Conservation (phyloP, 768 basidiomycete genomes). For the Hydnomerulius pinastri region DNA sequence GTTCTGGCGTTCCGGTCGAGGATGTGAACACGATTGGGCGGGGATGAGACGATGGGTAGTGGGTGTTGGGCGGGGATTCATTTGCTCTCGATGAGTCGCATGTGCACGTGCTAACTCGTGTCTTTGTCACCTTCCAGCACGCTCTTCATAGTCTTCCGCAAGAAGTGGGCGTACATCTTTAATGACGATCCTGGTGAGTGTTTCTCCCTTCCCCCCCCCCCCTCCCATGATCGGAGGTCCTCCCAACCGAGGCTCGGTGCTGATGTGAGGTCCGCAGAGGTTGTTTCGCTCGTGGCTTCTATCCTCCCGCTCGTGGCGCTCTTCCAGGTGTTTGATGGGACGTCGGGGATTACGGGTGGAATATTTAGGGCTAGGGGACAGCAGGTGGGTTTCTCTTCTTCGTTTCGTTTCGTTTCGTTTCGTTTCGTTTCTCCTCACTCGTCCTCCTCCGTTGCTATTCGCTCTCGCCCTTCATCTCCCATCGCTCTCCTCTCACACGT, state of each 20-base stretch:
- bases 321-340: conserved; percentile 86
- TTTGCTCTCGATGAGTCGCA: not conserved
- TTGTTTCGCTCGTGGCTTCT: conserved; percentile 48
- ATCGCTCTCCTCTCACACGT: no score
- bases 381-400: conserved; percentile 43
- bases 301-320: conserved; percentile 77
- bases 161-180: conserved; percentile 74
- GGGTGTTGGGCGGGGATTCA: no score
- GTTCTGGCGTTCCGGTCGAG: no score
- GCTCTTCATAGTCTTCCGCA: conserved; percentile 60
- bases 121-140: conserved; percentile 33
- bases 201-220: not conserved
- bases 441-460: not conserved
- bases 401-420: not conserved
- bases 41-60: no score
- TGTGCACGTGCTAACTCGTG: not conserved
- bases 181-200: conserved; percentile 61
- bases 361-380: conserved; percentile 84
- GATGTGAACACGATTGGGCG: no score
- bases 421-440: not conserved
- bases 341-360: conserved; percentile 66
- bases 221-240: not conserved
- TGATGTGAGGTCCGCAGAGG: conserved; percentile 38
- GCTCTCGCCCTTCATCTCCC: not conserved
- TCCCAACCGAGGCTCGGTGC: not conserved